phyloP scores from a whole-genome alignment of 495 filamentous ascomycete species.

The Daldinia caldariorum region DNA sequence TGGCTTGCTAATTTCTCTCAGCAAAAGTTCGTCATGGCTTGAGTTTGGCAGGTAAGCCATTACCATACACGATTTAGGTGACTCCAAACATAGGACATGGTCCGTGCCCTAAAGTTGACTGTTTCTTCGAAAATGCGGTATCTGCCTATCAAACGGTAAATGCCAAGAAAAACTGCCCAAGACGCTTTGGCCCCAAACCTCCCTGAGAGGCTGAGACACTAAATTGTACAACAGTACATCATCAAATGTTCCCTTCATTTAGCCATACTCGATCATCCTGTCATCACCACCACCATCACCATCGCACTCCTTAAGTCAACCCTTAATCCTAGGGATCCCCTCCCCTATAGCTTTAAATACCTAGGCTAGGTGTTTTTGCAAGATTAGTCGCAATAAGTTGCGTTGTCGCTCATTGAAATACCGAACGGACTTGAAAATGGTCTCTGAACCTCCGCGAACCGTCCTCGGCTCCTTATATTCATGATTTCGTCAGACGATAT shows the following conservation, averaged over 20 bases:
- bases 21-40: too few relatives aligned
- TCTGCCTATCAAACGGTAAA: constrained; percentile 24
- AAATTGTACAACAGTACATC: constrained; percentile 28
- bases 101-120: too few relatives aligned
- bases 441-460: constrained; percentile 38
- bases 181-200: constrained; percentile 41
- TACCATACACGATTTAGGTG: too few relatives aligned
- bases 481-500: constrained; percentile 35
- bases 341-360: neutral
- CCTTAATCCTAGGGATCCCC: neutral
- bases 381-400: constrained; percentile 18
- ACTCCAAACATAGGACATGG: too few relatives aligned
- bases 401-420: constrained; percentile 4
- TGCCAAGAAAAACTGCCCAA: constrained; percentile 29
- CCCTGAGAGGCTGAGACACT: constrained; percentile 43
- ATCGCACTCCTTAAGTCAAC: constrained; percentile 13
- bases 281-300: constrained; percentile 21
- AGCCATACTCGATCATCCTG: constrained; percentile 9
- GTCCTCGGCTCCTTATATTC: constrained; percentile 35
- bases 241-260: constrained; percentile 29
- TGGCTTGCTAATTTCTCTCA: too few relatives aligned
- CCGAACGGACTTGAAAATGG: constrained; percentile 39
- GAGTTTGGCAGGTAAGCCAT: too few relatives aligned
- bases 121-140: too few relatives aligned
- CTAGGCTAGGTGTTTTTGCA: constrained; percentile 4